Evolutionary conservation across 345 rosid genomes (phyloP).

Genomic region (Salix brachista): DNA sequence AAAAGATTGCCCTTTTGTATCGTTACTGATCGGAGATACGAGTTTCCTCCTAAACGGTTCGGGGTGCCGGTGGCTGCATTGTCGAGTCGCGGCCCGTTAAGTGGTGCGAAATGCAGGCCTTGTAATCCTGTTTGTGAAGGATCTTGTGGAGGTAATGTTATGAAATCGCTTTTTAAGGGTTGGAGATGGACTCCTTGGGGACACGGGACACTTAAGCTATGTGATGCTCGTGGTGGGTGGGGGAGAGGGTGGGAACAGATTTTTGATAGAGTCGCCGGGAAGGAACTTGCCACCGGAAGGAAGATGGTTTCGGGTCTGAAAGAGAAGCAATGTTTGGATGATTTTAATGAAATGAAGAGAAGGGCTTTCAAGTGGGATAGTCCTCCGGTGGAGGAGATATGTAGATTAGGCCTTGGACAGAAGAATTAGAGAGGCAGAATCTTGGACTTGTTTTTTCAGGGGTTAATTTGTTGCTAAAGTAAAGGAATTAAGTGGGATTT

Average conservation of each 20-base stretch:
- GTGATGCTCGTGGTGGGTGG: conserved; percentile 70
- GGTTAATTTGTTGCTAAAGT: conserved; percentile 1
- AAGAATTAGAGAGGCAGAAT: background rate
- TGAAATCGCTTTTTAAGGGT: conserved; percentile 43
- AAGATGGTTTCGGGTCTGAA: conserved; percentile 27
- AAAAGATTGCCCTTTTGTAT: conserved; percentile 74
- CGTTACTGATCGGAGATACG: conserved; percentile 58
- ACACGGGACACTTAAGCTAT: conserved; percentile 53
- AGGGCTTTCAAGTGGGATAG: conserved; percentile 54
- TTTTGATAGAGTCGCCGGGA: conserved; percentile 52
- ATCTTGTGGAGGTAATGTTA: conserved; percentile 46
- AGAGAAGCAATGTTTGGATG: conserved; percentile 45
- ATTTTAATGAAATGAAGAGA: conserved; percentile 50
- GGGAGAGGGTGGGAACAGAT: conserved; percentile 65
- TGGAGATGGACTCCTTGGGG: conserved; percentile 97
- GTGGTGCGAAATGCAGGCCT: conserved; percentile 93
- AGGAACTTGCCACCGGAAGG: conserved; percentile 44
- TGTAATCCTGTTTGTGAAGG: conserved; percentile 57
- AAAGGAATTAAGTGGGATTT: background rate
- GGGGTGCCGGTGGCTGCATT: conserved; percentile 84
- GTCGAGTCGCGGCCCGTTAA: conserved; percentile 75
- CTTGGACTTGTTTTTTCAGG: background rate
- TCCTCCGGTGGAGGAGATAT: conserved; percentile 61
- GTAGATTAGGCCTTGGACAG: conserved; percentile 39
- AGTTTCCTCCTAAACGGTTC: conserved; percentile 53